Percentiles rank a stretch among this genome's conserved stretches.
Evolutionary conservation across 1,139 yeast genomes (phyloP).

Genomic region (Scheffersomyces segobiensis): DNA sequence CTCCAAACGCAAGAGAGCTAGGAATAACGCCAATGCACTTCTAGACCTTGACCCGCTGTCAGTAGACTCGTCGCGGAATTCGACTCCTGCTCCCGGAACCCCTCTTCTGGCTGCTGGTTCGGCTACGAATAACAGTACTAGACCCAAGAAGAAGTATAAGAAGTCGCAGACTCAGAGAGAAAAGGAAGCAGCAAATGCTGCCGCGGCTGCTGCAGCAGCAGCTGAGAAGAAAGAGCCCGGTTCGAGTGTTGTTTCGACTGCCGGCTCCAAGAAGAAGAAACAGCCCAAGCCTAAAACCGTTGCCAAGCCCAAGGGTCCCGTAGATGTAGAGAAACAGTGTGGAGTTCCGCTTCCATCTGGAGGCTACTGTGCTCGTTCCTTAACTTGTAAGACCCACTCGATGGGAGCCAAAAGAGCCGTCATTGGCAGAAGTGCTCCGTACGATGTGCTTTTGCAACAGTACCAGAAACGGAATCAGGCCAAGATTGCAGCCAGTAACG

Average conservation of each 20-base stretch:
- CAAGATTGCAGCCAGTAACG: slow-evolving; percentile 79
- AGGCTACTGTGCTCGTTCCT: slow-evolving; percentile 89
- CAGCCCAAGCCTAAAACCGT: slow-evolving; percentile 52
- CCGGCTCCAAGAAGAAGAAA: slow-evolving; percentile 34
- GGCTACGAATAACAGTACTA: slow-evolving; percentile 9
- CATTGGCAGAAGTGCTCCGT: slow-evolving; percentile 88
- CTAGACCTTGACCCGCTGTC: slow-evolving; percentile 41
- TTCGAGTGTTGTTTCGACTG: slow-evolving; percentile 18
- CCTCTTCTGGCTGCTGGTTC: slow-evolving; percentile 20
- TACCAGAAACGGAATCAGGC: slow-evolving; percentile 94
- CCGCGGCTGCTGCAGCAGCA: slow-evolving; percentile 47
- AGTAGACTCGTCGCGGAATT: slow-evolving; percentile 42
- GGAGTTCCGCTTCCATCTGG: slow-evolving; percentile 94
- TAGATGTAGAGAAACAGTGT: slow-evolving; percentile 93
- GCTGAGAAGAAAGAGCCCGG: slow-evolving; percentile 18
- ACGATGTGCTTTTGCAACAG: slow-evolving; percentile 82
- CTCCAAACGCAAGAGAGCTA: slow-evolving; percentile 34
- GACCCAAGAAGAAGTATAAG: slow-evolving; percentile 48
- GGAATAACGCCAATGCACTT: slow-evolving; percentile 21
- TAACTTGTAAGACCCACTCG: slow-evolving; percentile 96
- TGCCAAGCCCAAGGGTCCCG: slow-evolving; percentile 74
- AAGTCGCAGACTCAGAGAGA: slow-evolving; percentile 47
- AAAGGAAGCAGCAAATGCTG: slow-evolving; percentile 49
- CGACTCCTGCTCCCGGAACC: slow-evolving; percentile 38
- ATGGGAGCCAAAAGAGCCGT: slow-evolving; percentile 98